Evolutionary conservation across 2,329 filamentous ascomycete species (phyloP).

Genomic region (Cladosporium phlei): DNA sequence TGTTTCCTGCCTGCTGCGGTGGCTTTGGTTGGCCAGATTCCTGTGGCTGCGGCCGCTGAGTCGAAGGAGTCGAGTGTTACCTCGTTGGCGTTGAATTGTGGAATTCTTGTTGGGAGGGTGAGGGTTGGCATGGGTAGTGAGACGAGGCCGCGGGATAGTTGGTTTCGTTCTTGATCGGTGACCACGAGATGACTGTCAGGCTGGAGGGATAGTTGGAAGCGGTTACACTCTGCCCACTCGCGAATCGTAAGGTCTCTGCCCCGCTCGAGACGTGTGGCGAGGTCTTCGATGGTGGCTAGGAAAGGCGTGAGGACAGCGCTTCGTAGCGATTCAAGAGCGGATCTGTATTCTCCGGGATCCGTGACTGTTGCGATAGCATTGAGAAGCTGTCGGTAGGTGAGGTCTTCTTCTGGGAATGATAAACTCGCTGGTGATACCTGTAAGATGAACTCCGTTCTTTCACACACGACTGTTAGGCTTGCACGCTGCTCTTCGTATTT

Average conservation of each 20-base stretch:
- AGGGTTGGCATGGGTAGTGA: neutral
- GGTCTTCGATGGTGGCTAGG: neutral
- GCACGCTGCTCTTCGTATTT: no score
- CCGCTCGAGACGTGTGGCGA: neutral
- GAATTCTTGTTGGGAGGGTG: neutral
- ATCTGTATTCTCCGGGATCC: no score
- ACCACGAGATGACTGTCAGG: neutral
- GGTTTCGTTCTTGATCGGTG: neutral
- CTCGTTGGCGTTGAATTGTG: neutral
- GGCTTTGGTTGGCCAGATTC: neutral
- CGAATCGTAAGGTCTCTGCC: neutral
- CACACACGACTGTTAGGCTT: no score
- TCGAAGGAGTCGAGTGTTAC: neutral
- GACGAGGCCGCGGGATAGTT: neutral
- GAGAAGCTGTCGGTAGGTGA: no score
- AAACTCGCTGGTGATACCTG: no score
- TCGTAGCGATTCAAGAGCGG: no score
- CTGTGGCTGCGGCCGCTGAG: neutral
- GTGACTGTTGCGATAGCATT: no score
- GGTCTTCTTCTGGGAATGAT: no score
- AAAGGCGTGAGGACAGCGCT: neutral
- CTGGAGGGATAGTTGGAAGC: neutral
- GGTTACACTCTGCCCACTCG: neutral
- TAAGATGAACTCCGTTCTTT: no score
- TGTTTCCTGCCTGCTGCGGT: neutral